Evolutionary conservation across 345 rosid genomes (phyloP), one percentile per base, ranked within the genome.

Genomic region (Murraya paniculata): DNA sequence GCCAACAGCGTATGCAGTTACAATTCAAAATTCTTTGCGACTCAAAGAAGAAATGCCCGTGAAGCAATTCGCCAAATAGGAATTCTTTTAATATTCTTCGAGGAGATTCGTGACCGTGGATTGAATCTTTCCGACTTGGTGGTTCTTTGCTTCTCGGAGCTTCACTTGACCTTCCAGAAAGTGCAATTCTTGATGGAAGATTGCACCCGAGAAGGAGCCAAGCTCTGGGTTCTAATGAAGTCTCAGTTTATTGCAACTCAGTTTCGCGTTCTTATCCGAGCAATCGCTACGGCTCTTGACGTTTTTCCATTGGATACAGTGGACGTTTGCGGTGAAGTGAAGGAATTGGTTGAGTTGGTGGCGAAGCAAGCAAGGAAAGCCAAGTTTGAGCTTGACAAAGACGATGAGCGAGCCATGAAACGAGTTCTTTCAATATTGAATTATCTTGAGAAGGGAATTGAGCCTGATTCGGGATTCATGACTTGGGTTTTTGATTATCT

Each of bases 111-210:
- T 18, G 88, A 87, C 41, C 85, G 83, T 0, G 64, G 74, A 50
- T 38, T 71, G 58, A 39, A 22, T 73, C 80, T 87, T 1, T 64
- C 88, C 0, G 78, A 83, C 19, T 81, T 92, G 2, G 59, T 75
- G 0, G 76, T 87, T 5, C 86, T 90, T 14, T 89, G 82, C 77
- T 87, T 94, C 79, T 86, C 86, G 2, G 94, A 94, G 85, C 89
- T 93, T 65, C 97, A 94, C 78, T 69, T 88, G 27, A 73, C 90
- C 7, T 88, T 89, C 80, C 98, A 94, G 74, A 91, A 91, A 81
- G 59, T 91, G 18, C 83, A 62, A n/a, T 94, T 89, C 84, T 77
- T 94, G 75, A 55, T 92, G 76, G 89, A 92, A 80, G 98, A 94
- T 71, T 90, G 93, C 72, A 80, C 91, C 14, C 67, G 92, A 71